These are phyloP conservation scores for Hypoxylon sp. DNA, from an alignment of 2,329 filamentous ascomycete genomes.

Conservation along the genomic window DNA sequence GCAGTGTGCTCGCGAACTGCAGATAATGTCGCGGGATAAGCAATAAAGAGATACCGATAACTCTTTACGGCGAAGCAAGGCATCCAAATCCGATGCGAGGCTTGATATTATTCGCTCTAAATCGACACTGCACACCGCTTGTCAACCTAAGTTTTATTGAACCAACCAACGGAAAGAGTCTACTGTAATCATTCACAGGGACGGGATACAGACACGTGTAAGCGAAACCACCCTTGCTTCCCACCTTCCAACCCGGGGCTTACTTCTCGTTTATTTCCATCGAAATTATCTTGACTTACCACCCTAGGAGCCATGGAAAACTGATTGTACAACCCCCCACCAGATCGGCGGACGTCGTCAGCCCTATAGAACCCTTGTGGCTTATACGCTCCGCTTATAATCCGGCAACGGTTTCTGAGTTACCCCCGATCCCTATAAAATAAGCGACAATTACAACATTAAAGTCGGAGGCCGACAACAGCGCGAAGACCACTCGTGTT, in stretches of 20 bases:
- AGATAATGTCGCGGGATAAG: neutral
- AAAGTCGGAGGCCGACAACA: constrained; percentile 16
- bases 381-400: constrained; percentile 7
- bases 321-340: too few species aligned
- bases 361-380: constrained; percentile 3
- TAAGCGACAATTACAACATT: constrained; percentile 9
- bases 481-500: constrained; percentile 5
- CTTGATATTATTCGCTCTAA: neutral
- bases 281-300: neutral
- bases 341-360: neutral
- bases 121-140: too few species aligned
- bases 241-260: neutral
- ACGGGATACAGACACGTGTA: too few species aligned
- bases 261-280: neutral
- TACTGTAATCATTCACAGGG: too few species aligned
- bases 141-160: too few species aligned
- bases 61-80: neutral
- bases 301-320: neutral
- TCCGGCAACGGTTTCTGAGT: neutral
- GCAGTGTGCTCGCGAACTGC: neutral
- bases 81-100: neutral
- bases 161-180: too few species aligned
- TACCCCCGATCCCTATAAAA: neutral
- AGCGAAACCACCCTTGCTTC: too few species aligned
- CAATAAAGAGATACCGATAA: neutral